These are phyloP conservation scores for Cymbidium sinense DNA, from an alignment of 106 monocot genomes.

Conservation along the genomic window DNA sequence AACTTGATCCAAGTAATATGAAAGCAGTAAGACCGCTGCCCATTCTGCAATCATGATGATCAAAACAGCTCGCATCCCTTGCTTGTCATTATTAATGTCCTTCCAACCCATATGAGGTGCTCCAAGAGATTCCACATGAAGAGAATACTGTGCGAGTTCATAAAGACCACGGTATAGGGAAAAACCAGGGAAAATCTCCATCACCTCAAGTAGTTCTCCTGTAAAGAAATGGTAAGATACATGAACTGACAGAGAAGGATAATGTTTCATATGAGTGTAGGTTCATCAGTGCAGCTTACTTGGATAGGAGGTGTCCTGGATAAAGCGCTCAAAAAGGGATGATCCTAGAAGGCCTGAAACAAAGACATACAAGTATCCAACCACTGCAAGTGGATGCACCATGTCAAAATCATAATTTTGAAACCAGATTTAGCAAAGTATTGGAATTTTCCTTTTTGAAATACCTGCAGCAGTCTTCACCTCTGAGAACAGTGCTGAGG, in stretches of 20 bases:
- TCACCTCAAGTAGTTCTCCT: conserved; percentile 6
- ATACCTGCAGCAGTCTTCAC: conserved; percentile 42
- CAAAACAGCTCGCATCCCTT: conserved; percentile 15
- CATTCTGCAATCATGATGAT: conserved; percentile 27
- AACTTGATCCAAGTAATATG: conserved; percentile 31
- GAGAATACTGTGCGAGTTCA: conserved; percentile 20
- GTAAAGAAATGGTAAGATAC: not conserved
- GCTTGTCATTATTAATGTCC: no score
- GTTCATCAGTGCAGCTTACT: conserved; percentile 25
- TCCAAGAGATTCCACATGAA: not conserved
- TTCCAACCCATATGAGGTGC: no score
- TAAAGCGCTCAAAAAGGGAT: conserved; percentile 27
- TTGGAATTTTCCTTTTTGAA: not conserved
- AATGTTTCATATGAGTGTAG: not conserved
- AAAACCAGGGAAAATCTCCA: conserved; percentile 16
- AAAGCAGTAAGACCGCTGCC: conserved; percentile 5
- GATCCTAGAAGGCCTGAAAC: conserved; percentile 37
- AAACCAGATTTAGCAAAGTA: not conserved
- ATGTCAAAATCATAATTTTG: not conserved
- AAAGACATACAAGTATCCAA: conserved; percentile 50
- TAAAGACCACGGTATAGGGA: conserved; percentile 22
- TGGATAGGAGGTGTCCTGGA: conserved; percentile 35
- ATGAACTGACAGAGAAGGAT: not conserved
- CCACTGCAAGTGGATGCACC: conserved; percentile 17
- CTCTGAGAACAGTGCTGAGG: conserved; percentile 29